Conservation (phyloP, 805 yeast species). For the Yamadazyma paraphyllophila region DNA sequence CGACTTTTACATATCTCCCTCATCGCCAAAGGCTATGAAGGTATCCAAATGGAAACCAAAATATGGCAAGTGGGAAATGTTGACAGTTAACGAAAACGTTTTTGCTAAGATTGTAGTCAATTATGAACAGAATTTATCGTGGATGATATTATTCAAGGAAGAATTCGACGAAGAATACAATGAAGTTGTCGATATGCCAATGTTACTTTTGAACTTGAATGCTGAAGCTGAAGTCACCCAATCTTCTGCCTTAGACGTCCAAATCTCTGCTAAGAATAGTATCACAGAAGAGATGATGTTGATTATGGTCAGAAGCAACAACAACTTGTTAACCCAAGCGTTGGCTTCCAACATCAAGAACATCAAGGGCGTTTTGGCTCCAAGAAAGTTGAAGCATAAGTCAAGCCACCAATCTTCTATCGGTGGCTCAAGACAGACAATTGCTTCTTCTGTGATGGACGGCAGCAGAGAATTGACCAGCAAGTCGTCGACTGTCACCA, state of each 20-base stretch:
- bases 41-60: slow-evolving; percentile 43
- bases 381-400: slow-evolving; percentile 13
- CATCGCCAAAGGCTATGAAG: slow-evolving; percentile 34
- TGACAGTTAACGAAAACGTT: slow-evolving; percentile 34
- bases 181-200: slow-evolving; percentile 35
- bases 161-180: slow-evolving; percentile 28
- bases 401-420: slow-evolving; percentile 11
- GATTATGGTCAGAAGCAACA: slow-evolving; percentile 34
- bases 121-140: slow-evolving; percentile 30
- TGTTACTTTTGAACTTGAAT: slow-evolving; percentile 30
- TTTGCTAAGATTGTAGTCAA: slow-evolving; percentile 40
- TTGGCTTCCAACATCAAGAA: slow-evolving; percentile 27
- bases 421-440: slow-evolving; percentile 21
- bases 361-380: slow-evolving; percentile 24
- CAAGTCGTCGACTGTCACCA: slow-evolving; percentile 25
- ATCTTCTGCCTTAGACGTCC: slow-evolving; percentile 41
- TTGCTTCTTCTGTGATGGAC: slow-evolving; percentile 41
- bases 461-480: slow-evolving; percentile 16
- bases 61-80: slow-evolving; percentile 45
- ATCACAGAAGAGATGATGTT: slow-evolving; percentile 26
- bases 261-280: slow-evolving; percentile 31
- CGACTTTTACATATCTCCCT: slow-evolving; percentile 37
- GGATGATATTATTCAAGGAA: slow-evolving; percentile 43
- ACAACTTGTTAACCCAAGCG: slow-evolving; percentile 23
- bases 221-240: slow-evolving; percentile 24